These are phyloP conservation scores for Capsicum rhomboideum DNA, from an alignment of 257 asterid genomes.

Conservation along the genomic window DNA sequence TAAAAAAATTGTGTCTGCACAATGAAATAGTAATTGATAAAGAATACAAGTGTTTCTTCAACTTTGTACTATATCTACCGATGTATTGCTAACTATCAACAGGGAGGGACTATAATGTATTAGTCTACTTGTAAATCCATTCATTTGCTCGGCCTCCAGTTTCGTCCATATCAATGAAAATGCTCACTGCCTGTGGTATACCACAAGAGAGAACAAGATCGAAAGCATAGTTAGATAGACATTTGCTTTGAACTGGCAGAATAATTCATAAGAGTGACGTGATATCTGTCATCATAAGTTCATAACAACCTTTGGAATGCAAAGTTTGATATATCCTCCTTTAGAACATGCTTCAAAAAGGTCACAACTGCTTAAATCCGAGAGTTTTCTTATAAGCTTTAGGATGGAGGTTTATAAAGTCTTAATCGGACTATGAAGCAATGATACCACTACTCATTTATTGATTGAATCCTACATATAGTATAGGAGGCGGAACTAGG, in stretches of 20 bases:
- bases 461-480: background rate
- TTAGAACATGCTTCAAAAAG: background rate
- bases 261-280: background rate
- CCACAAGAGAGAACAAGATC: background rate
- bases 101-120: background rate
- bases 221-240: background rate
- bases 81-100: background rate
- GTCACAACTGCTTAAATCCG: background rate
- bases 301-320: background rate
- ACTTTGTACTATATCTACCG: background rate
- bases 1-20: background rate
- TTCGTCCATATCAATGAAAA: conserved; percentile 93
- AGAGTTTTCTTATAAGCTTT: background rate
- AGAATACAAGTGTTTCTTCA: background rate
- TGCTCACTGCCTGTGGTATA: conserved; percentile 73
- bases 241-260: background rate
- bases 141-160: conserved; percentile 91
- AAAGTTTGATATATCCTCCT: background rate
- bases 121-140: conserved; percentile 84
- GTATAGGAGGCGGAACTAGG: background rate
- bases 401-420: background rate
- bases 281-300: background rate
- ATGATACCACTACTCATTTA: background rate
- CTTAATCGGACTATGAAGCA: background rate
- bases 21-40: background rate